Conservation (phyloP, 2,329 filamentous ascomycete genomes). For the Allantophomopsis cytisporea region DNA sequence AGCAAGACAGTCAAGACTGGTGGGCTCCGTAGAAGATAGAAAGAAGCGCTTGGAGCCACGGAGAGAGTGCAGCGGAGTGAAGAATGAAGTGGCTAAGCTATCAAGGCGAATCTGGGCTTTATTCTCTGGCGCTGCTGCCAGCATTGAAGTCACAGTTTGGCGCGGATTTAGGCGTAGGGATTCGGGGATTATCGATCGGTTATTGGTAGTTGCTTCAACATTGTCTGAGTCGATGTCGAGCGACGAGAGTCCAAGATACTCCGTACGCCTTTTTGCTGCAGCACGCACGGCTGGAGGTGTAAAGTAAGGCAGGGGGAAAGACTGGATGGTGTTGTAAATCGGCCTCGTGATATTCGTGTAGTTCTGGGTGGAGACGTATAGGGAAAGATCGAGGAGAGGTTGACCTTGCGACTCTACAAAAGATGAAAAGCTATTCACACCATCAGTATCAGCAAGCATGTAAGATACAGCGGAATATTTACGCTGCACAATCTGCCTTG, state of each 20-base stretch:
- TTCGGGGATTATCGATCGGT: slow-evolving; percentile 20
- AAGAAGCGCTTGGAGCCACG: slow-evolving; percentile 41
- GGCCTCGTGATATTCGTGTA: slow-evolving; percentile 67
- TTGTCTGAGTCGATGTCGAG: slow-evolving; percentile 45
- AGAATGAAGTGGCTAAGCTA: slow-evolving; percentile 54
- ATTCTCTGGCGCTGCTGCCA: slow-evolving; percentile 55
- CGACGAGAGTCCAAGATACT: slow-evolving; percentile 53
- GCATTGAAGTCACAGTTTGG: slow-evolving; percentile 36
- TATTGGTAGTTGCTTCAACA: slow-evolving; percentile 15
- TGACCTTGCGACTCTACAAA: slow-evolving; percentile 66
- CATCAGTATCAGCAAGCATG: slow-evolving; percentile 10
- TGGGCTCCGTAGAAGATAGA: slow-evolving; percentile 34
- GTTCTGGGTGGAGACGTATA: slow-evolving; percentile 85
- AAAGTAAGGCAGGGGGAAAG: slow-evolving; percentile 82
- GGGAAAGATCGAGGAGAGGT: slow-evolving; percentile 68
- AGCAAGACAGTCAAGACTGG: slow-evolving; percentile 64
- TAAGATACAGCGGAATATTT: slow-evolving; percentile 11
- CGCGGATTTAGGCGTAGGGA: slow-evolving; percentile 15
- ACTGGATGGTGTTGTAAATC: slow-evolving; percentile 65
- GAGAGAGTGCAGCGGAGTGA: slow-evolving; percentile 56
- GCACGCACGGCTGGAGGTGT: slow-evolving; percentile 62
- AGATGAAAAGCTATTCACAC: slow-evolving; percentile 35
- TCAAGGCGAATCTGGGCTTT: slow-evolving; percentile 65
- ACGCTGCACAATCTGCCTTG: slow-evolving; percentile 22
- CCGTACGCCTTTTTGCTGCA: slow-evolving; percentile 55